Percentiles rank a stretch among this genome's conserved stretches.
These are phyloP conservation scores for Kwoniella sp. DNA, from an alignment of 768 basidiomycete species.

Conservation along the genomic window DNA sequence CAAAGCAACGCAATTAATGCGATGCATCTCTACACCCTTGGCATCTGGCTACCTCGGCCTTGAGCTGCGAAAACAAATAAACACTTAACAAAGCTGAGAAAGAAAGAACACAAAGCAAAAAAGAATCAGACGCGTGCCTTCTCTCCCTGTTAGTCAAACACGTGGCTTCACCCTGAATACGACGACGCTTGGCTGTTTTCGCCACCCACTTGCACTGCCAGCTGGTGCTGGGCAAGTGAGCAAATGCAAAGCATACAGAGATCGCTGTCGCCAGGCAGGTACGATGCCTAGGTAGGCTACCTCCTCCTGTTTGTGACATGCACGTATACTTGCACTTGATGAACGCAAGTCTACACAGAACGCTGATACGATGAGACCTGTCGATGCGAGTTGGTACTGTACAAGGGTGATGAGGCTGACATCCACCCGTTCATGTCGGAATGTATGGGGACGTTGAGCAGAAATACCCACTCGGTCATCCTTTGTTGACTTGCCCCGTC, in stretches of 20 bases:
- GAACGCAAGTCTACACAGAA: too few species aligned
- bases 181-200: not conserved
- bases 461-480: not conserved
- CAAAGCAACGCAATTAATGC: not conserved
- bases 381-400: too few species aligned
- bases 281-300: too few species aligned
- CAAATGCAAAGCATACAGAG: too few species aligned
- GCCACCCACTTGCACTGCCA: not conserved
- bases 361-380: too few species aligned
- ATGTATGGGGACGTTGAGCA: not conserved
- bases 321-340: too few species aligned
- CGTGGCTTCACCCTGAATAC: not conserved
- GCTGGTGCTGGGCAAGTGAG: too few species aligned
- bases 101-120: not conserved
- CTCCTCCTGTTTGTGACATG: too few species aligned
- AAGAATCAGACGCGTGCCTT: constrained; percentile 6
- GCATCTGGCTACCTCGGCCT: not conserved
- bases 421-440: not conserved
- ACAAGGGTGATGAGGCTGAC: not conserved
- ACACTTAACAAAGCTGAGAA: not conserved
- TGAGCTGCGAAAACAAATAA: constrained; percentile 1
- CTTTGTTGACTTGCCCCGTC: too few species aligned
- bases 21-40: too few species aligned
- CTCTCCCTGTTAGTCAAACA: not conserved
- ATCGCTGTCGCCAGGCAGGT: too few species aligned